phyloP scores from a whole-genome alignment of 23 red algal genomes.

The Gracilaria caudata region DNA sequence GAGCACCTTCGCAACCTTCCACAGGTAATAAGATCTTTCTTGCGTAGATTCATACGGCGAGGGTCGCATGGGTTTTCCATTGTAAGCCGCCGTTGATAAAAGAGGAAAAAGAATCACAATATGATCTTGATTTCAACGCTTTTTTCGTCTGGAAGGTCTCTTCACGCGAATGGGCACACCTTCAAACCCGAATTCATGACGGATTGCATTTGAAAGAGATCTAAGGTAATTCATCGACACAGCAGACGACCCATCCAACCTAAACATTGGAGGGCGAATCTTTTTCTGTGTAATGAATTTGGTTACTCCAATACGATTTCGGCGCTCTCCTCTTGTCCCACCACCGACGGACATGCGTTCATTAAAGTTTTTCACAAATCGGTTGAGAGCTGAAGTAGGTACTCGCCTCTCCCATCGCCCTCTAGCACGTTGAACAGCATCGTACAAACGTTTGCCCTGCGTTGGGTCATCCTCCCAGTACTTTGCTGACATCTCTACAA shows the following conservation, averaged over 20 bases:
- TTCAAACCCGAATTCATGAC: slow-evolving; percentile 82
- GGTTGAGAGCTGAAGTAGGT: slow-evolving; percentile 59
- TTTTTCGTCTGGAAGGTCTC: slow-evolving; percentile 48
- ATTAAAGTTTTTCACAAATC: slow-evolving; percentile 73
- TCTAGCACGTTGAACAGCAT: slow-evolving; percentile 49
- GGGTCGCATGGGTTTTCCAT: neutral
- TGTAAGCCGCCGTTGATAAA: too few relatives aligned
- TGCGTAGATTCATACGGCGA: neutral
- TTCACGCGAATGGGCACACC: slow-evolving; percentile 83
- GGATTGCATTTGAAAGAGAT: slow-evolving; percentile 68
- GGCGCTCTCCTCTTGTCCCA: slow-evolving; percentile 26
- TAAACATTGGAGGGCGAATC: slow-evolving; percentile 81
- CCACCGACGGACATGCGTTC: slow-evolving; percentile 54
- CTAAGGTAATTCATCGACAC: slow-evolving; percentile 76
- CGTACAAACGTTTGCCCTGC: slow-evolving; percentile 41
- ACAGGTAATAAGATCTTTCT: neutral
- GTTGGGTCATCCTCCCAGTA: slow-evolving; percentile 31
- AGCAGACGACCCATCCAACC: slow-evolving; percentile 74
- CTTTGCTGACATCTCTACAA: slow-evolving; percentile 71
- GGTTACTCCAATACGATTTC: slow-evolving; percentile 59
- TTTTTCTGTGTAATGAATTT: slow-evolving; percentile 79
- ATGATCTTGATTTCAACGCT: neutral
- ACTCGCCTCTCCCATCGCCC: slow-evolving; percentile 66
- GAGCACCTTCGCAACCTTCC: neutral
- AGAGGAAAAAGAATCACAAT: neutral